Evolutionary conservation across 768 basidiomycete genomes (phyloP), one percentile per base, ranked within the genome.

Genomic region (Tricholoma saponaceum): DNA sequence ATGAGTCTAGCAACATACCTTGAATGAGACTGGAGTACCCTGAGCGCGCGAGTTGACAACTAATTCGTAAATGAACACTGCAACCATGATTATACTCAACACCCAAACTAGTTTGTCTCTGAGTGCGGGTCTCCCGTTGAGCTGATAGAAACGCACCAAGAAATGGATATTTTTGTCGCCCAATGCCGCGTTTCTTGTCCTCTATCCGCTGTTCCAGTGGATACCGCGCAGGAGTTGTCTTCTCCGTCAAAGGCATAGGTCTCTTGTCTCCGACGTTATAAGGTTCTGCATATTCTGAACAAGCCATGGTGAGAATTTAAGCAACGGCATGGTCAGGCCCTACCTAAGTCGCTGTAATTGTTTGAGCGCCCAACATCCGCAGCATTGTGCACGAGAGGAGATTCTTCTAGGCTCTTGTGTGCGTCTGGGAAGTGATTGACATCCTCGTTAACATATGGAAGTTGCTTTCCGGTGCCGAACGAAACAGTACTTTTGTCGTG

Each of bases 1-100:
- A 16, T 26, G 23, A 35, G 16, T 8, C 5, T 7, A 12, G 9
- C 30, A 32, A 37, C 76, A 56, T 57, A 85, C 92, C 77, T 94
- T 90, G 69, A 94, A 85, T 2, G 95, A 94, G 49, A 98, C 79
- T 0, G 91, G 88, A 5, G 82, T 85, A 0, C 95, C 95, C 65
- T 94, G 93, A 16, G 83, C 80, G 62, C 81, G 76, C 18, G 77
- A 69, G 66, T 97, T 95, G 22, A 84, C 76, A 20, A 93, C 83
- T 20, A 95, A 78, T 70, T 96, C 95, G 63, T 89, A 89, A n/a
- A 95, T 86, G 64, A 96, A 83, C 7, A 91, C 76, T 4, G 75
- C 83, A 28, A 83, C 67, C 92, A 95, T 93, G 14, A 74, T 79
- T 55, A 71, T 72, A 14, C 89, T 84, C 57, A 89, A 70, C 1